Evolutionary conservation across 1,284 basidiomycete genomes (phyloP), one percentile per base, ranked within the genome.

Genomic region (Moniliophthora roreri): DNA sequence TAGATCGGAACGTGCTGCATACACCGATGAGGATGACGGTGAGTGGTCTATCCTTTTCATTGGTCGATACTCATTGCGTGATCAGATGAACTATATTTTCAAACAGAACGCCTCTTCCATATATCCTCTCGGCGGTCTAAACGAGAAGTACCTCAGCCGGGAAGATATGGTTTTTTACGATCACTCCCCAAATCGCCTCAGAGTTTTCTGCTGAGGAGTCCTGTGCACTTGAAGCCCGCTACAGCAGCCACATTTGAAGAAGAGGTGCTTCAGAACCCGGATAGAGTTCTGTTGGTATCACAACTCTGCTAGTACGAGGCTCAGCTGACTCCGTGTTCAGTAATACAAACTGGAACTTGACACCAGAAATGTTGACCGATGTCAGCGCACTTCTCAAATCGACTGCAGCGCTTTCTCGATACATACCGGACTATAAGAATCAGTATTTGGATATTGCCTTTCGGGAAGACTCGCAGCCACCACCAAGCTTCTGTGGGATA

Each of bases 241-340:
- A 6, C 28, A 35, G 2, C 51, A 16, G 59, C 68, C 15, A 56
- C 64, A 46, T 51, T 54, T 9, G 38, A 69, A 13, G 38, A 64
- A 68, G 37, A 55, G 55, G 13, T 38, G 49, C 45, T 58, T 60
- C 52, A 53, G 3, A 62, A 67, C 18, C 15, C 63, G 8, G 70
- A 74, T 7, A 66, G 70, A 21, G 55, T 65, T 18, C 53, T 72
- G 70, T 75, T 18, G 32, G 72, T 59, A 18, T 37, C 32, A 16
- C 24, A n/a, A 11, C 7, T 32, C 6, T 24, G n/a, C 26, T 20
- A 20, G 11, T 20, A 24, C 1, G 11, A 18, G 21, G 8, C 15
- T 16, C n/a, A 20, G 18, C n/a, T 42, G 8, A 28, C 20, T 51
- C 8, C 28, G 16, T 51, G 7, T 15, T 20, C 16, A 58, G 56